phyloP scores from a whole-genome alignment of 2,329 filamentous ascomycete genomes.

The Talaromyces atroroseus region DNA sequence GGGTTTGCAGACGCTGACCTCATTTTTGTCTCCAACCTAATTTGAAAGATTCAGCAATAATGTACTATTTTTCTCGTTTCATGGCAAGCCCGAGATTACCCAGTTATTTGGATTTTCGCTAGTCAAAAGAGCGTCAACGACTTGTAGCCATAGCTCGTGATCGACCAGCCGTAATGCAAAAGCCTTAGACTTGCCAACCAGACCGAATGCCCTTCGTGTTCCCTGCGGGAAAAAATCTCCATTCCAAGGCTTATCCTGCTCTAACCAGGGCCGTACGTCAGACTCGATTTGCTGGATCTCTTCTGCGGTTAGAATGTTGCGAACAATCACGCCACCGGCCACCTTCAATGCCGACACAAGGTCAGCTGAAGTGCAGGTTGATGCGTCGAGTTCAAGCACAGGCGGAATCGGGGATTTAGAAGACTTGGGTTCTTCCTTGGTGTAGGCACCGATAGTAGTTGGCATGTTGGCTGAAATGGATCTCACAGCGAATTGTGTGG shows the following conservation, averaged over 20 bases:
- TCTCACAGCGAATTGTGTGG: background rate
- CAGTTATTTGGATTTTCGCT: background rate
- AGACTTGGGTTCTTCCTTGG: background rate
- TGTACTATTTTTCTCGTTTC: background rate
- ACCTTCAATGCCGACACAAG: background rate
- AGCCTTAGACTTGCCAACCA: slow-evolving; percentile 1
- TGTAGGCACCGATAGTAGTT: background rate
- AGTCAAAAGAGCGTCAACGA: background rate
- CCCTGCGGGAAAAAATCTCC: slow-evolving; percentile 6
- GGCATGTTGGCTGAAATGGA: background rate
- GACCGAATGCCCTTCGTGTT: background rate
- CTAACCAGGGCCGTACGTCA: background rate
- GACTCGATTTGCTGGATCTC: slow-evolving; percentile 17
- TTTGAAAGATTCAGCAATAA: background rate
- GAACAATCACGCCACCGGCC: background rate
- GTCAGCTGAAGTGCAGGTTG: background rate
- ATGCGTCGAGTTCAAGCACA: background rate
- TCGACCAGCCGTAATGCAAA: background rate
- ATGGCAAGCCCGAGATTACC: background rate
- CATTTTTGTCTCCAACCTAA: background rate
- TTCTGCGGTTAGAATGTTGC: background rate
- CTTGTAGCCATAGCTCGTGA: background rate
- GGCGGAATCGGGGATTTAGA: background rate
- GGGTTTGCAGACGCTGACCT: background rate
- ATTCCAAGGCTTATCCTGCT: background rate